Base-by-base conservation (phyloP, 805 yeast genomes). In the Cyberlindnera mycetangii region DNA sequence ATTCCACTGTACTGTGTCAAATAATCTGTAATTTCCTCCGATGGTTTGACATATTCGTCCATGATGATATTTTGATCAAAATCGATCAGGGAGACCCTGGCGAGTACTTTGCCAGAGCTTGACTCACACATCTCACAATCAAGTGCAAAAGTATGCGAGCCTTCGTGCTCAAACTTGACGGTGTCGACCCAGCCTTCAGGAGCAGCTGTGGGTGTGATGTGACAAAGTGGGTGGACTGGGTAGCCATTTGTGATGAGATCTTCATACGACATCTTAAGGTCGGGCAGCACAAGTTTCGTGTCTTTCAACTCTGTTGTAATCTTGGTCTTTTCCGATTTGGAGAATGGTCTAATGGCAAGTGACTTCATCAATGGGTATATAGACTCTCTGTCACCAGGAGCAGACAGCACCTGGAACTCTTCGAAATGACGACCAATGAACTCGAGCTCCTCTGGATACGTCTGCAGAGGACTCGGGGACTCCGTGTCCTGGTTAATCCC, bases 71-170 rank as follows among this genome's bases (percentile, higher is more conserved):
- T 72, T 15, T 74, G 76, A 40, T 79, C 72, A 53, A 76, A 79
- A 59, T 85, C 81, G 1, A 89, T 75, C 9, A 93, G 52, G 2
- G 96, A 85, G 0, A 87, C 78, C 42, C 97, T 71, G 0, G 98
- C 80, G 32, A 92, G 68, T 1, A 79, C 95, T 33, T 74, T 72
- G 0, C 89, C 89, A 1, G 57, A 50, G 0, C 68, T 75, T 0
- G 90, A 65, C 46, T 73, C 66, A 60, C 97, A 89, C 89, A 92
- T 93, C 65, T 92, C 99, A 70, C 99, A 93, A 65, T 92, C 99
- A 16, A 93, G 52, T 0, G 95, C 93, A 66, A 78, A 88, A 0
- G 85, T 78, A 45, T 72, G 80, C 0, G 85, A 74, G 0, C 81
- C 83, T 9, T 71, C 80, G 49, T 78, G 82, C 1, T 74, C 76